Base-by-base conservation (phyloP, 495 filamentous ascomycete species). In the Neurospora cerealis region DNA sequence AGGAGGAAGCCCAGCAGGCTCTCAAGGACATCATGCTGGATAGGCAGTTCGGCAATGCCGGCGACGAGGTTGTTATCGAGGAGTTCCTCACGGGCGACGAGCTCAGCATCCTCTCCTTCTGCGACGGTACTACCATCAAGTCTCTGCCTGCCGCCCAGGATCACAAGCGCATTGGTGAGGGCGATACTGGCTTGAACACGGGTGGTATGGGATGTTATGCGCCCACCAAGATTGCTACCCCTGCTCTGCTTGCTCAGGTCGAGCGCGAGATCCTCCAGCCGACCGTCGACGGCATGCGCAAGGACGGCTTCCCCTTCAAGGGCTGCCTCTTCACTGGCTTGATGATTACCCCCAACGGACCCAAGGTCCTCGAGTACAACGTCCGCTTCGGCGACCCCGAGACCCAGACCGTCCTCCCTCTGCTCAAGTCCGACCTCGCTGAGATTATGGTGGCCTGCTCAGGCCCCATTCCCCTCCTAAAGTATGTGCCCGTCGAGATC, bases 181-280 rank as follows among this genome's bases (percentile, higher is more conserved):
- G 93, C 70, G 96, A 99, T 78, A 87, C 89, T 42, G 96, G 96
- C 4, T 92, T 94, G 24, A 99, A 98, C 84, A 99, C 96, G 8
- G 96, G 96, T 69, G 96, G 96, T 17, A 98, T 99, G 96, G 96
- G 96, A 72, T 96, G 93, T 83, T 99, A 99, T 83, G 94, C 94
- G 42, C 94, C 94, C 21, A 96, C 94, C 0, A 90, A 88, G 73
- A 92, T 98, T 77, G 93, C 92, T 9, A 91, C 93, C 0, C 88
- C 90, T 71, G 87, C 89, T 39, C 84, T 95, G 19, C 83, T 97
- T 32, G 91, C 90, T 34, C 88, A 93, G 77, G 89, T 99, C 73
- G 90, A 97, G 78, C 86, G 87, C 69, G 93, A 90, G 39, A 92
- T 98, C 70, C 87, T 98, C 41, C 89, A 95, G 83, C 96, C 96